phyloP scores from a whole-genome alignment of 768 basidiomycete species.

The Sporobolomyces pararoseus region DNA sequence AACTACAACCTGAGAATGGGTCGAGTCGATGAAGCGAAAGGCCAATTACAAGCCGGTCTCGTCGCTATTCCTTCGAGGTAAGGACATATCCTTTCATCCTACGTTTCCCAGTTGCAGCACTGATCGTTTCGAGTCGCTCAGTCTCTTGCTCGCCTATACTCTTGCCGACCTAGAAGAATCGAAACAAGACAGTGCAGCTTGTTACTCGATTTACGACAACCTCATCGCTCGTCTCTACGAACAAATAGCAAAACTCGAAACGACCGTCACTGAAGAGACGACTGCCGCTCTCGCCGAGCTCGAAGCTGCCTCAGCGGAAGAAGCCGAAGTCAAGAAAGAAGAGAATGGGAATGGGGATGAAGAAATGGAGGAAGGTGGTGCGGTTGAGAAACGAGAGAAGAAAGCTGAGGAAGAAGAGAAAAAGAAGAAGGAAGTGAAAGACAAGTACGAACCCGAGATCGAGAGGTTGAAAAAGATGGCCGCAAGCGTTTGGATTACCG shows the following conservation, averaged over 20 bases:
- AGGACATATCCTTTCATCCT: slow-evolving; percentile 26
- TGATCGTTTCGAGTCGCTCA: slow-evolving; percentile 46
- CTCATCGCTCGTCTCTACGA: slow-evolving; percentile 64
- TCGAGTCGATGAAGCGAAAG: slow-evolving; percentile 73
- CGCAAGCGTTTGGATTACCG: slow-evolving; percentile 70
- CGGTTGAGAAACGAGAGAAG: slow-evolving; percentile 40
- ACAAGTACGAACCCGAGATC: slow-evolving; percentile 53
- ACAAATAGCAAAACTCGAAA: slow-evolving; percentile 47
- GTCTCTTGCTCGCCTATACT: slow-evolving; percentile 86
- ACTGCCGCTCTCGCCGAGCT: slow-evolving; percentile 27
- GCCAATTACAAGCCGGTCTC: slow-evolving; percentile 76
- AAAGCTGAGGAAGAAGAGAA: slow-evolving; percentile 36
- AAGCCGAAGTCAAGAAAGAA: slow-evolving; percentile 17
- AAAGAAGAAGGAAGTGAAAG: slow-evolving; percentile 28
- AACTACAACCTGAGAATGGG: slow-evolving; percentile 71
- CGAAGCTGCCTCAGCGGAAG: slow-evolving; percentile 16
- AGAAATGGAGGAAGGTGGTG: slow-evolving; percentile 37
- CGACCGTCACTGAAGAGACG: slow-evolving; percentile 43
- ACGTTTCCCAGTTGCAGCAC: background rate
- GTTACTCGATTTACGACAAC: slow-evolving; percentile 67
- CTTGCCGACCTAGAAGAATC: slow-evolving; percentile 70
- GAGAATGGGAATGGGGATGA: slow-evolving; percentile 30
- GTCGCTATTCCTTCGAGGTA: slow-evolving; percentile 81
- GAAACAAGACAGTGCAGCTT: slow-evolving; percentile 63
- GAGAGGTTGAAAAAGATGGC: slow-evolving; percentile 62